Evolutionary conservation across 306 rosid species (phyloP).

Genomic region (Abrus pulchellus): DNA sequence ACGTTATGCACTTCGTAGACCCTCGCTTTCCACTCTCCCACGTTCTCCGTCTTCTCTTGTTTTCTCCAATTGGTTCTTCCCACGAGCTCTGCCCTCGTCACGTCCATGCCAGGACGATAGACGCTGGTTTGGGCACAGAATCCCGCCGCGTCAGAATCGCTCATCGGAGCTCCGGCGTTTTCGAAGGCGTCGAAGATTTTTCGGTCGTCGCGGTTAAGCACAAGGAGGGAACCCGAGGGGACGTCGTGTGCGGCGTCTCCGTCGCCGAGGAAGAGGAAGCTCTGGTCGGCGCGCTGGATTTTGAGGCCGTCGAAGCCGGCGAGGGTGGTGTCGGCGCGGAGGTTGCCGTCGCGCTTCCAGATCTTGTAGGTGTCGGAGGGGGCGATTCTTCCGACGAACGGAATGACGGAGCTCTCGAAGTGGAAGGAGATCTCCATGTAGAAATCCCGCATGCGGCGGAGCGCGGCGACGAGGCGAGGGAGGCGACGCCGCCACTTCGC

Average conservation of each 20-base stretch:
- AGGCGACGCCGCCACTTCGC: constrained; percentile 84
- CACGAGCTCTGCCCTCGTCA: constrained; percentile 82
- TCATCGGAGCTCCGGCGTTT: constrained; percentile 82
- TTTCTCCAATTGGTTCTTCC: constrained; percentile 93
- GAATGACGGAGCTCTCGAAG: constrained; percentile 96
- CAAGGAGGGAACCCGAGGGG: constrained; percentile 69
- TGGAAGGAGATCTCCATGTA: constrained; percentile 98
- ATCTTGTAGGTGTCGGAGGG: constrained; percentile 94
- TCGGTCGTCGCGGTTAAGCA: constrained; percentile 79
- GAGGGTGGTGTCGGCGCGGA: constrained; percentile 76
- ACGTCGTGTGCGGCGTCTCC: constrained; percentile 66
- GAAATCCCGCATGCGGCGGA: constrained; percentile 93
- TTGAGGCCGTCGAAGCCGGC: constrained; percentile 94
- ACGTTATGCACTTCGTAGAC: constrained; percentile 91
- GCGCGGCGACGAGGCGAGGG: constrained; percentile 80
- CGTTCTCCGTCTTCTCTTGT: constrained; percentile 88
- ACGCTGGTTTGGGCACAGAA: constrained; percentile 90
- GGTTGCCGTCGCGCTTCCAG: constrained; percentile 95
- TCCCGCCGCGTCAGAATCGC: constrained; percentile 76
- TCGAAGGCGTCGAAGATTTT: constrained; percentile 90
- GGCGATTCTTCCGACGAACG: constrained; percentile 83
- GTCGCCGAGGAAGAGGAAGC: constrained; percentile 92
- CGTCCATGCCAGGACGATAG: constrained; percentile 95
- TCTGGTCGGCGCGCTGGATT: constrained; percentile 96
- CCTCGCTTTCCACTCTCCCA: constrained; percentile 90